These are phyloP conservation scores for Trichosporon asahii DNA, from an alignment of 1,284 basidiomycete species.

Conservation along the genomic window DNA sequence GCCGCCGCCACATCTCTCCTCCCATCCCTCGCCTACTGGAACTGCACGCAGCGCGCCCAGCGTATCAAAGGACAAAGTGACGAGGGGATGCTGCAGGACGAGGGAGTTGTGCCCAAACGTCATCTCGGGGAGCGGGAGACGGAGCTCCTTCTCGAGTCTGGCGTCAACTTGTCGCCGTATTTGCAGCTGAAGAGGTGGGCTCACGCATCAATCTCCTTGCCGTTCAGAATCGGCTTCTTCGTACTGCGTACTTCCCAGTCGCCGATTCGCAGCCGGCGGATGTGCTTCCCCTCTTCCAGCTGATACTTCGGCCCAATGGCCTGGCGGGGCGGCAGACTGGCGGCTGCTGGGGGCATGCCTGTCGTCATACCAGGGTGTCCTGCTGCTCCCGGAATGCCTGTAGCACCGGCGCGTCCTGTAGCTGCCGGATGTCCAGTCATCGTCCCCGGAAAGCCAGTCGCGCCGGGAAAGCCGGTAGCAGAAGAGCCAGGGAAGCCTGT, in stretches of 20 bases:
- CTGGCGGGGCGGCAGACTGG: conserved; percentile 9
- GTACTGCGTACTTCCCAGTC: conserved; percentile 49
- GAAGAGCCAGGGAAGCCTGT: not conserved
- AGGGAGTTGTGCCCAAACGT: conserved; percentile 87
- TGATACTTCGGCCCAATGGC: conserved; percentile 18
- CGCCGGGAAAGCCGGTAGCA: not conserved
- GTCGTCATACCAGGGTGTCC: not conserved
- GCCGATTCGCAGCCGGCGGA: conserved; percentile 42
- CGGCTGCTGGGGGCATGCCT: not conserved
- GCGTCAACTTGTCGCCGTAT: conserved; percentile 9
- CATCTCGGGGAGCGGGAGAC: conserved; percentile 90
- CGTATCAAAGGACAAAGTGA: conserved; percentile 68
- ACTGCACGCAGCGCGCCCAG: conserved; percentile 69
- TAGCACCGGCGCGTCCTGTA: too few relatives aligned
- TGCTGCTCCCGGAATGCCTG: not conserved
- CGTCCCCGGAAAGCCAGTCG: not conserved
- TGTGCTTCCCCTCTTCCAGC: conserved; percentile 27
- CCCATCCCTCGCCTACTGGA: conserved; percentile 64
- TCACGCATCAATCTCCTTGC: conserved; percentile 55
- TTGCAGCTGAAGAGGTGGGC: too few relatives aligned
- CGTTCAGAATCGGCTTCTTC: conserved; percentile 54
- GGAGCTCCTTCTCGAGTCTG: conserved; percentile 68
- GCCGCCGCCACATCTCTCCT: conserved; percentile 73
- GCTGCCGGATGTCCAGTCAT: not conserved
- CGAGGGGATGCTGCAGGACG: conserved; percentile 57